Conservation (phyloP, 768 basidiomycete species). For the Leccinum uliginosum region DNA sequence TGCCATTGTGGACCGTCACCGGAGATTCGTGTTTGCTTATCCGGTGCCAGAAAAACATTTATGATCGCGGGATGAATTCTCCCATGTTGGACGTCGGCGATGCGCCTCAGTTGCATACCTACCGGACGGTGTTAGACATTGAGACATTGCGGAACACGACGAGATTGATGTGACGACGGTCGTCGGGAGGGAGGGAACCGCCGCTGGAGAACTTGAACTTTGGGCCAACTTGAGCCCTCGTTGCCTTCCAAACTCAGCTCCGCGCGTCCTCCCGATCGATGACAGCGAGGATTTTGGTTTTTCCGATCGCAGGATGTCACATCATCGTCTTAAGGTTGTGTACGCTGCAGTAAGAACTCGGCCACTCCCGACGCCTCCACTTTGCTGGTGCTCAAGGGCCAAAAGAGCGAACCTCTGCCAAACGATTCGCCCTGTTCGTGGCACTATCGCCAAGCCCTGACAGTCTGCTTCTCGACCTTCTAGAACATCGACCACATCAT, state of each 20-base stretch:
- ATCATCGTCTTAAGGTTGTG: conserved; percentile 2
- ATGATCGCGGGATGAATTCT: background rate
- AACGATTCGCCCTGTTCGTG: background rate
- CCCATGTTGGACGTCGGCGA: background rate
- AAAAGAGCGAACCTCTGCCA: background rate
- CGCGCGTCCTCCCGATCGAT: conserved; percentile 14
- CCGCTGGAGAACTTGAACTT: background rate
- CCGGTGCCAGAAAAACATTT: background rate
- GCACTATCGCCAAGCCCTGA: background rate
- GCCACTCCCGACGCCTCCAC: background rate
- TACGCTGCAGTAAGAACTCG: conserved; percentile 6
- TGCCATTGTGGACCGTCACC: background rate
- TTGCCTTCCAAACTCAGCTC: conserved; percentile 15
- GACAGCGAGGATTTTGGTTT: conserved; percentile 8
- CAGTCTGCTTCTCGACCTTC: conserved; percentile 5
- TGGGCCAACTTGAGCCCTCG: background rate
- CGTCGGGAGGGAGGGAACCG: background rate
- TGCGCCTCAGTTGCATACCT: background rate
- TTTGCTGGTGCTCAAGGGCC: background rate
- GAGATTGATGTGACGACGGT: background rate
- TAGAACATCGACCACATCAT: conserved; percentile 12
- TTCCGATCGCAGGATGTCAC: conserved; percentile 19
- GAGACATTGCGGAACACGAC: background rate
- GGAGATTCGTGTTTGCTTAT: background rate
- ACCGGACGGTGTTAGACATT: background rate